Evolutionary conservation across 176 grass and related monocot genomes (phyloP).

Genomic region (Carex parvula): DNA sequence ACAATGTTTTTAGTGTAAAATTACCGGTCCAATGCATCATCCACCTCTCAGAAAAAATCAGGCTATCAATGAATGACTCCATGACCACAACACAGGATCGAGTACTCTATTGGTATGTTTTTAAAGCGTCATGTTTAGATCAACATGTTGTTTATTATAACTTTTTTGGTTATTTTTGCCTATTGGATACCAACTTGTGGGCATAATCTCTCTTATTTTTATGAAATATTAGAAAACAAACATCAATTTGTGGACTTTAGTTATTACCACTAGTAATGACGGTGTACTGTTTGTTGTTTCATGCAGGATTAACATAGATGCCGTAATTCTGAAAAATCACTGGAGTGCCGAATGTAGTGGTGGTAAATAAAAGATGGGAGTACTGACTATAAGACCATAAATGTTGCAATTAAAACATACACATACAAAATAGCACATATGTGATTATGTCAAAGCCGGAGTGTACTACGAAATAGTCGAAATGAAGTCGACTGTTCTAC

Average conservation of each 20-base stretch:
- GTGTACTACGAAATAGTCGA: constrained; percentile 42
- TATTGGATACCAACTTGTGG: not conserved
- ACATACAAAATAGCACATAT: constrained; percentile 43
- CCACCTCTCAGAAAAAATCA: too few species aligned
- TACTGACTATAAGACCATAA: constrained; percentile 62
- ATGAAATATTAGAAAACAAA: not conserved
- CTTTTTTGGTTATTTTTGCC: not conserved
- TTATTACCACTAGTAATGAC: constrained; percentile 12
- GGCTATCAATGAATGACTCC: too few species aligned
- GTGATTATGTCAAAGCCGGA: constrained; percentile 81
- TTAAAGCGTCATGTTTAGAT: constrained; percentile 28
- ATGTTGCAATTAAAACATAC: constrained; percentile 51
- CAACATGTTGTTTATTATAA: not conserved
- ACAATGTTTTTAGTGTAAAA: too few species aligned
- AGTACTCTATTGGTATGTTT: too few species aligned
- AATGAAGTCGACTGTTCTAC: constrained; percentile 21
- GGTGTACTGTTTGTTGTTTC: not conserved
- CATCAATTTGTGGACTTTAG: not conserved
- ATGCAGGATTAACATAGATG: not conserved
- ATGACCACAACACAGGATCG: too few species aligned
- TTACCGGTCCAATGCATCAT: too few species aligned
- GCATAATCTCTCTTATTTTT: not conserved
- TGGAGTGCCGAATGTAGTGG: constrained; percentile 49
- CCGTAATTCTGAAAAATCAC: not conserved
- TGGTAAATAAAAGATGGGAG: constrained; percentile 67